Conservation (phyloP, 331 rosid species). For the Spiraea crenata region DNA sequence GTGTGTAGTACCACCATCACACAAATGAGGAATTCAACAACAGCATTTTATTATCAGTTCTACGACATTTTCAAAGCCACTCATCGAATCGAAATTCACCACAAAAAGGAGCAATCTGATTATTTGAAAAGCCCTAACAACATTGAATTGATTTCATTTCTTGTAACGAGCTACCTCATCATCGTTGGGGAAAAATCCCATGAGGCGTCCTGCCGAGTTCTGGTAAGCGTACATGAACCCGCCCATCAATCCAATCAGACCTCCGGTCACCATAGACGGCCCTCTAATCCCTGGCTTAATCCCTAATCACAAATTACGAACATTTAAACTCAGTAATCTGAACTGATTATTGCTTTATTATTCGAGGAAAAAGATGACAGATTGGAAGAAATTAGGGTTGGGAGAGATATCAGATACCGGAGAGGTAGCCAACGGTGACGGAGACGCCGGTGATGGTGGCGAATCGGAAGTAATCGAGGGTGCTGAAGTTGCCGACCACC, state of each 20-base stretch:
- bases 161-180: constrained; percentile 82
- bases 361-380: no score
- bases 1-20: background rate
- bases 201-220: constrained; percentile 84
- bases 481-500: constrained; percentile 64
- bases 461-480: constrained; percentile 51
- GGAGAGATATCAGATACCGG: constrained; percentile 26
- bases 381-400: background rate
- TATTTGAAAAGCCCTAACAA: constrained; percentile 26
- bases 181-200: constrained; percentile 94
- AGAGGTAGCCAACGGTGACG: constrained; percentile 56
- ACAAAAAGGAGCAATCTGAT: constrained; percentile 15
- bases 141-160: constrained; percentile 36
- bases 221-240: constrained; percentile 98
- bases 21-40: background rate
- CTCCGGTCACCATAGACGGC: constrained; percentile 98
- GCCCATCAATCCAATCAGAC: constrained; percentile 85
- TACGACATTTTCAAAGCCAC: background rate
- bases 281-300: constrained; percentile 93
- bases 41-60: background rate
- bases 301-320: constrained; percentile 46
- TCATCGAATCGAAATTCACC: background rate
- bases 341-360: background rate
- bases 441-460: constrained; percentile 54
- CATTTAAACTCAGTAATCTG: background rate